Base-by-base conservation (phyloP, 1,139 yeast genomes). In the Yamadazyma epiphylla region DNA sequence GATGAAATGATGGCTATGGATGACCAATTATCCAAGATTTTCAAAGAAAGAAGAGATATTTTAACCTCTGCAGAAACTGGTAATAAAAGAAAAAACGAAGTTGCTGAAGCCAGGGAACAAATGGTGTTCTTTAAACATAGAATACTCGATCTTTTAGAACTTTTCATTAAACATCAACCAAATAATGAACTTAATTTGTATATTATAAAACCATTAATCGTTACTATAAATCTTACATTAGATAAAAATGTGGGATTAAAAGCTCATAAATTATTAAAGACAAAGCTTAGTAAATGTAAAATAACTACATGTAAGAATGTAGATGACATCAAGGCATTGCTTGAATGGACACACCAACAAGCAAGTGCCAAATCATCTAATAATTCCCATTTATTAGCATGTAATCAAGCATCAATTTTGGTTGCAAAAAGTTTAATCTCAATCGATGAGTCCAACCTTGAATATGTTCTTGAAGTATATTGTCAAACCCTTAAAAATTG, bases 1-100 rank as follows among this genome's bases (percentile, higher is more conserved):
- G 97, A 89, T 45, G 89, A 88, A 54, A 91, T 91, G 99, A 78
- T 89, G 80, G 95, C 91, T 11, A 74, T 91, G 51, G 98, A 91
- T 53, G 87, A 72, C 16, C 94, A 87, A 38, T 64, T 91, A 20
- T 77, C 96, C 0, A 74, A 73, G 33, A 91, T 91, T 35, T 91
- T 91, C 68, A 77, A 82, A 46, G 91, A 88, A 47, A 75, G 94
- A 49, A 77, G 78, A 44, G 76, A 74, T 36, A 81, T 85, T 0
- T 53, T 83, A 32, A 56, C 71, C 9, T 57, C 55, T 20, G 43
- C 60, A 16, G 53, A 56, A 11, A 71, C 82, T 2, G 89, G 89
- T 5, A 80, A 75, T 47, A 75, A 77, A 48, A 64, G 87, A 42
- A 82, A 85, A 44, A 55, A 70, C 13, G 94, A 86, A 43, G 87